A percentile compares a stretch with the other conserved stretches of the same genome.
These are phyloP conservation scores for Pyricularia grisea DNA, from an alignment of 2,329 filamentous ascomycete genomes.

Conservation along the genomic window DNA sequence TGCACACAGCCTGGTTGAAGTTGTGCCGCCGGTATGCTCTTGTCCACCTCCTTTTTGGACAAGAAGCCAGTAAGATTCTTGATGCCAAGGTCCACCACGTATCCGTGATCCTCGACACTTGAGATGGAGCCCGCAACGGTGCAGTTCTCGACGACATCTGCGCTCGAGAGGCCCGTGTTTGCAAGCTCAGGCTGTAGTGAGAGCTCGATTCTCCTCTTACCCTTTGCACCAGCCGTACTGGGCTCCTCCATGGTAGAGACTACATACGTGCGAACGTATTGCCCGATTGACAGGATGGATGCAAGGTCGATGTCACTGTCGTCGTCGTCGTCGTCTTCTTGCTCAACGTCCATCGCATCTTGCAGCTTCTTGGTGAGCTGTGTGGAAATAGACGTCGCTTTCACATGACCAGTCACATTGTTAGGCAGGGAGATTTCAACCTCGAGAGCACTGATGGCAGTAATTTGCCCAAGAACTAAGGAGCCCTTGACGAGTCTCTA, in stretches of 20 bases:
- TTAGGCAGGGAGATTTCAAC: constrained; percentile 81
- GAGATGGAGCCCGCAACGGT: constrained; percentile 80
- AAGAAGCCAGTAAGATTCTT: constrained; percentile 73
- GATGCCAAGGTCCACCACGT: constrained; percentile 86
- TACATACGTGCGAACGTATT: constrained; percentile 81
- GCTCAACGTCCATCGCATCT: constrained; percentile 48
- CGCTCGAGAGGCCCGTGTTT: constrained; percentile 64
- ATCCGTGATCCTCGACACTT: constrained; percentile 93
- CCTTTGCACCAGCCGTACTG: constrained; percentile 36
- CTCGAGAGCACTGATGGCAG: constrained; percentile 69
- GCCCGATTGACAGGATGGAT: constrained; percentile 68
- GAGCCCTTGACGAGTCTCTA: constrained; percentile 79
- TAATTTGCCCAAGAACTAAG: constrained; percentile 78
- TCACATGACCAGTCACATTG: constrained; percentile 81
- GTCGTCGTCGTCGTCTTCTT: constrained; percentile 42
- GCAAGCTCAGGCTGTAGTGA: constrained; percentile 71
- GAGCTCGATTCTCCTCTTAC: constrained; percentile 76
- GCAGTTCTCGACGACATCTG: constrained; percentile 64
- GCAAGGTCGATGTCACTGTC: constrained; percentile 59
- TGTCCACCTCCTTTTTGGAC: constrained; percentile 70
- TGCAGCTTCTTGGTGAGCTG: constrained; percentile 69
- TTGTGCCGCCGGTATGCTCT: constrained; percentile 47
- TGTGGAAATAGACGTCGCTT: constrained; percentile 85
- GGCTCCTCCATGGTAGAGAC: constrained; percentile 63
- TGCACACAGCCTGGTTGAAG: constrained; percentile 79